phyloP scores from a whole-genome alignment of 495 filamentous ascomycete species.

The Rusavskia elegans region DNA sequence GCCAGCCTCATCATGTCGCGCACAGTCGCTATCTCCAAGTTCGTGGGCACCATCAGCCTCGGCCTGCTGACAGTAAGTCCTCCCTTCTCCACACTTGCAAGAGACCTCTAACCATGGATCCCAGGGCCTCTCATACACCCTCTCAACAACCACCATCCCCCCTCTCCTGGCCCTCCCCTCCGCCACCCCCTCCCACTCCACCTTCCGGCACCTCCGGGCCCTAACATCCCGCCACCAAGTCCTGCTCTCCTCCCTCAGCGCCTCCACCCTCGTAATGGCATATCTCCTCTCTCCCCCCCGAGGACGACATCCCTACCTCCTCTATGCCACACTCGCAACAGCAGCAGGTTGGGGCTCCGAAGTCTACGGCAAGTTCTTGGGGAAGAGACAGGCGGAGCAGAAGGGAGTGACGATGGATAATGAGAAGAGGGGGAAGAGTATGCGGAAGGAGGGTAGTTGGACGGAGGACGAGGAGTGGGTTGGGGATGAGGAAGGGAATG shows the following conservation, averaged over 20 bases:
- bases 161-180: conserved; percentile 62
- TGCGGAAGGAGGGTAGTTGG: conserved; percentile 11
- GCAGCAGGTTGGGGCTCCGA: conserved; percentile 35
- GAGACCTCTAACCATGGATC: background rate
- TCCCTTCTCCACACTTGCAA: background rate
- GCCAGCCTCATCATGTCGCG: conserved; percentile 38
- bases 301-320: conserved; percentile 65
- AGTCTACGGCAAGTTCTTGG: conserved; percentile 14
- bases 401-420: conserved; percentile 9
- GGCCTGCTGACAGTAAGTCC: conserved; percentile 64
- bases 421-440: conserved; percentile 14
- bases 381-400: conserved; percentile 15
- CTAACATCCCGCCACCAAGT: conserved; percentile 41
- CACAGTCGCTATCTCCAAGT: conserved; percentile 63
- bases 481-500: conserved; percentile 36
- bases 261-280: conserved; percentile 50
- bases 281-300: conserved; percentile 54
- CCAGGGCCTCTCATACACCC: conserved; percentile 73
- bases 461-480: conserved; percentile 48
- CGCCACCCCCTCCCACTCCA: conserved; percentile 44
- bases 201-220: conserved; percentile 45
- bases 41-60: conserved; percentile 74
- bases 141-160: conserved; percentile 55
- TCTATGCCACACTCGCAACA: conserved; percentile 54
- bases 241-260: conserved; percentile 43